Evolutionary conservation across 2,329 filamentous ascomycete species (phyloP), one percentile per base, ranked within the genome.

Genomic region (Furcasterigmium furcatum): DNA sequence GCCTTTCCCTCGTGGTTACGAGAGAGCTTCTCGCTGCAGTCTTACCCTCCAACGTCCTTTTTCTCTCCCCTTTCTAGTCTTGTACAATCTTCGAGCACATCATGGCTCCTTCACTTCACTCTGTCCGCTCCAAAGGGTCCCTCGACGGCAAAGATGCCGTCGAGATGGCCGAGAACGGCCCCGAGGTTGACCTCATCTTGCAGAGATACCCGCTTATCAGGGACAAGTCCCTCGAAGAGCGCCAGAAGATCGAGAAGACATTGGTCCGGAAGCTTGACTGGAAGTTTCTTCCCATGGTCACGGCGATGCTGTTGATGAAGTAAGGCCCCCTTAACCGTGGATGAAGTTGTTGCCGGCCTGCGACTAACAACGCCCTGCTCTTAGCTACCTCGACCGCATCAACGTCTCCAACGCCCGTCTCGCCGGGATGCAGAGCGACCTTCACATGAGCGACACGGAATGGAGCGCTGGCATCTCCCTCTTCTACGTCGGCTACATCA

Each of bases 301-400:
- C 56, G 9, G 47, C 56, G 5, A 62, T 62, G 60, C 45, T 62
- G 5, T 53, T 62, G 51, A 59, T 62, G 52, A 62, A 60, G 59
- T 62, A 20, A 48, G 58, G 47, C 1, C 8, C 13, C 20, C 29
- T 13, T 5, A 20, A 2, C 1, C 13, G 16, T 10, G 14, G 13
- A 5, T 1, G 9, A 2, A 10, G 14, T 7, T 12, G 4, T 32
- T 18, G 4, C n/a, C n/a, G n/a, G n/a, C n/a, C n/a, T n/a, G n/a
- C n/a, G n/a, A n/a, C 14, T 5, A 36, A 21, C 10, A 0, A 10
- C 3, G 10, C 46, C 50, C 5, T 45, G 25, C 14, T 7, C 9
- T 63, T 20, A 76, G 72, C 52, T 77, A 76, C 52, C 64, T 77
- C 16, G 73, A 76, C 48, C 64, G 72, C 42, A 74, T 73, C 25